Evolutionary conservation across 202 grass and related monocot genomes (phyloP), one percentile per base, ranked within the genome.

Genomic region (Panicum hallii): DNA sequence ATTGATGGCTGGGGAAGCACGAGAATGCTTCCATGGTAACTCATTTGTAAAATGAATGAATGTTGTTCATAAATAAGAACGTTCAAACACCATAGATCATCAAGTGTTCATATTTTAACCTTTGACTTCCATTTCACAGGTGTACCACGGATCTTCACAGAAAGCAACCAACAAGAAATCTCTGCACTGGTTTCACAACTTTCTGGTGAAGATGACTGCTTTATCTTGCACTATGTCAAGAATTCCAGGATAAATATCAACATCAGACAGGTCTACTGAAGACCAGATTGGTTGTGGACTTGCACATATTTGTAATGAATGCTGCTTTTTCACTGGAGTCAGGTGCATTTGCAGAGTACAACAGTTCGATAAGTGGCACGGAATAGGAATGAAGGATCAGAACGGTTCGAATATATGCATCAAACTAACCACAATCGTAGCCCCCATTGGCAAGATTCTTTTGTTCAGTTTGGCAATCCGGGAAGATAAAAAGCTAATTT

Each of bases 201-300:
- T 52, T 93, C 85, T 22, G 72, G 44, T 68, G 76, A 92, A 71
- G 89, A 95, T 69, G 91, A 95, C 44, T 2, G 12, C n/a, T 89
- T 82, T 67, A 81, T 87, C 48, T 79, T 85, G 74, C 83, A 94
- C 6, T 97, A 97, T 58, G 86, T 97, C 75, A 77, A 70, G 71
- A 89, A 78, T 89, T 95, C 91, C 47, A 93, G 93, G 78, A 95
- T 95, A 92, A 98, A 95, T 86, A 95, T 95, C 52, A 98, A 98
- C 56, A 87, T 92, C 41, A 90, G 93, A 84, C 89, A 93, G 60
- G 89, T 98, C 19, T 90, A 90, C 66, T 95, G 58, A 87, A 56
- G 61, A 45, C 10, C 11, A 9, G n/a, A 70, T 81, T 72, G 2
- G 5, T 61, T 74, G 49, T 7, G 19, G 46, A 9, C 0, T 50